Conservation (phyloP, 257 asterid genomes). For the Leonotis leonurus region DNA sequence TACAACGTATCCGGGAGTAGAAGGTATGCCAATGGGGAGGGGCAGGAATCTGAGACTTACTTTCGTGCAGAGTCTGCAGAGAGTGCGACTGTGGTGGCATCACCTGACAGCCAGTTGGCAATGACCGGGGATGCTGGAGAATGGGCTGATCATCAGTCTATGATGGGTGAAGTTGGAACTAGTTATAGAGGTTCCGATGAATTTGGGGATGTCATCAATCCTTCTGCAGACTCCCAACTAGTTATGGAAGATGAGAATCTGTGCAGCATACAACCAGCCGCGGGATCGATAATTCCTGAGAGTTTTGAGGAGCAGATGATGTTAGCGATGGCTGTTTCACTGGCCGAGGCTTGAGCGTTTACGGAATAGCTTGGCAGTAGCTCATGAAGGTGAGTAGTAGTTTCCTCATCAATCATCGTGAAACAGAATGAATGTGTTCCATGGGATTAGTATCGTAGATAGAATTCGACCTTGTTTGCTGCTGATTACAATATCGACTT, state of each 20-base stretch:
- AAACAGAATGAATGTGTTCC: no score
- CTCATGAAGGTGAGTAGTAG: no score
- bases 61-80: constrained; percentile 31
- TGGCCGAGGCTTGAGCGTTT: constrained; percentile 86
- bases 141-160: constrained; percentile 37
- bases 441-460: no score
- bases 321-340: constrained; percentile 88
- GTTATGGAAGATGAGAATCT: constrained; percentile 45
- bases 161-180: constrained; percentile 62
- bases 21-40: constrained; percentile 42
- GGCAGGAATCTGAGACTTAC: constrained; percentile 33
- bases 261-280: constrained; percentile 29
- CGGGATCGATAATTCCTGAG: constrained; percentile 60
- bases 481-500: no score
- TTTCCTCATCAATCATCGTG: no score
- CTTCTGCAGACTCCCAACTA: constrained; percentile 21
- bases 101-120: constrained; percentile 41
- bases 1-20: no score
- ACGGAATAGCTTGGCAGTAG: constrained; percentile 69
- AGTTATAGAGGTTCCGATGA: constrained; percentile 59
- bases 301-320: constrained; percentile 90
- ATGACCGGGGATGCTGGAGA: constrained; percentile 33
- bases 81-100: no score
- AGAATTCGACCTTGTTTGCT: no score
- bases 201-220: constrained; percentile 25